phyloP scores from a whole-genome alignment of 164 flowering plant genomes.

The Berberis thunbergii region DNA sequence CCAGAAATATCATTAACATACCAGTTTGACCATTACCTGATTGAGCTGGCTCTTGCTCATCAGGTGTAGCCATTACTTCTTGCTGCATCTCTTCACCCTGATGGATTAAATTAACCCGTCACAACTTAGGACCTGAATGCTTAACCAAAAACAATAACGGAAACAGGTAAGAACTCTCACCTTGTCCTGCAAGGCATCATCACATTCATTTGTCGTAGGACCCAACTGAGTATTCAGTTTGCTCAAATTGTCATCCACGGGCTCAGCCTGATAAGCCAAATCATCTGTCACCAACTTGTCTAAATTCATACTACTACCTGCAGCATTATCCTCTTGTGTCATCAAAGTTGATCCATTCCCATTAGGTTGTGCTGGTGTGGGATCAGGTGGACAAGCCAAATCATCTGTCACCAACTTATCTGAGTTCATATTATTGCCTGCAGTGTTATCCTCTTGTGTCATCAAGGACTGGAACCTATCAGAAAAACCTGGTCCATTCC shows the following conservation, averaged over 20 bases:
- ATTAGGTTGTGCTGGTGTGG: slow-evolving; percentile 8
- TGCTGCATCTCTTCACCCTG: too few species aligned
- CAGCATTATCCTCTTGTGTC: background rate
- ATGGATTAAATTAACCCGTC: too few species aligned
- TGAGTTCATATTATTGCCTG: slow-evolving; percentile 5
- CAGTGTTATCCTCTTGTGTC: slow-evolving; percentile 4
- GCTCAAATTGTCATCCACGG: background rate
- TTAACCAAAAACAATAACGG: background rate
- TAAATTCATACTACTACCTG: background rate
- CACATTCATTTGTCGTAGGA: slow-evolving; percentile 5
- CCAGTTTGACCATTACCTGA: too few species aligned
- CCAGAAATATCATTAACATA: too few species aligned
- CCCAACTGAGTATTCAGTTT: slow-evolving; percentile 3
- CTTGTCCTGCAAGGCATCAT: slow-evolving; percentile 10
- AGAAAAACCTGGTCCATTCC: slow-evolving; percentile 1
- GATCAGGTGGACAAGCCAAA: slow-evolving; percentile 12
- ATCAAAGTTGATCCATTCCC: background rate
- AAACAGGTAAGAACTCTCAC: slow-evolving; percentile 13
- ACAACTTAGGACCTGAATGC: too few species aligned
- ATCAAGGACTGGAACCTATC: slow-evolving; percentile 7
- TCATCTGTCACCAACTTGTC: background rate
- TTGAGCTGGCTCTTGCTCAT: too few species aligned
- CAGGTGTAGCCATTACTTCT: too few species aligned
- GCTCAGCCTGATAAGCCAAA: background rate
- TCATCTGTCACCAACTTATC: slow-evolving; percentile 11